Base-by-base conservation (phyloP, 139 green algal species). In the Chlamydomonas sphaeroides region DNA sequence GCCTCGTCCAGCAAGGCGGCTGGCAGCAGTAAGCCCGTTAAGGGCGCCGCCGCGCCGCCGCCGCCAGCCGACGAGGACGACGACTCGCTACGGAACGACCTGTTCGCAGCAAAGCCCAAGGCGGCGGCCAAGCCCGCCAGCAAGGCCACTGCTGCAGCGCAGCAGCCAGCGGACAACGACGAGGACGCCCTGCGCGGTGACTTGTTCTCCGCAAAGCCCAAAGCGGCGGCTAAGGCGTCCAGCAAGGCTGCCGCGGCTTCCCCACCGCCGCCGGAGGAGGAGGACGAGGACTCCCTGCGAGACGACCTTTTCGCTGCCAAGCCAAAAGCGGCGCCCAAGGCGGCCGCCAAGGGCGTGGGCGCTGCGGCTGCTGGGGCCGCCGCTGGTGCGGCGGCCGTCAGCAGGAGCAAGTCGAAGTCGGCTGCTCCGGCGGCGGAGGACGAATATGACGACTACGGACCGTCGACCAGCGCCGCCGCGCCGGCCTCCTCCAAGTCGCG, bases 381-480 rank as follows among this genome's bases (percentile, higher is more conserved):
- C n/a, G n/a, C n/a, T n/a, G n/a, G n/a, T n/a, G 5, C 59, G 8
- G 59, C 59, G 30, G 35, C 25, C 5, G 11, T 8, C 25, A 36
- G 25, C 26, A 70, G 49, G 65, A 49, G 35, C 35, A 70, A 70
- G 65, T 18, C 65, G 5, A 70, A 70, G 65, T 8, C 65, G 14
- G 36, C 30, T 21, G 66, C 21, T 33, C n/a, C n/a, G n/a, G n/a
- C n/a, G n/a, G 38, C 8, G 30, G 49, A 75, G 23, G 69, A 85
- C 26, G 69, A 90, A 10, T 81, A 78, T 28, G 83, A 88, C 48
- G 70, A 83, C 4, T 88, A 75, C 72, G 69, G 67, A 26, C 66
- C 73, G 41, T 66, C 83, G 49, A 74, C 65, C 28, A 53, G 53
- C 32, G n/a, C 63, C 65, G 65, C 62, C 7, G 30, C 39, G 38